A percentile compares a stretch with the other conserved stretches of the same genome.
Evolutionary conservation across 208 protist genomes (phyloP).

Genomic region (Tritrichomonas foetus): DNA sequence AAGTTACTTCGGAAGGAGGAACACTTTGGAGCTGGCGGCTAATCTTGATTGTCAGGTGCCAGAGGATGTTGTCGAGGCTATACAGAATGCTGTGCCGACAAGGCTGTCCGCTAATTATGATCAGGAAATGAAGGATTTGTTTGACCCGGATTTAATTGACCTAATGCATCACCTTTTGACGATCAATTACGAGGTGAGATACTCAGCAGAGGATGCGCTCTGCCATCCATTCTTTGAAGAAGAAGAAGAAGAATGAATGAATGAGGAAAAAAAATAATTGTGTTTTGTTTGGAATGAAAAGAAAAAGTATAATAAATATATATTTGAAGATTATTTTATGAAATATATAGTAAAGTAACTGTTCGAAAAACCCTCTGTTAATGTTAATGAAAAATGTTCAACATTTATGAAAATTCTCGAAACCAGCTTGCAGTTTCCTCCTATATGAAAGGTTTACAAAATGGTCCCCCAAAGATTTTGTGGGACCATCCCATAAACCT

Average conservation of each 20-base stretch:
- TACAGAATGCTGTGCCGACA: not conserved
- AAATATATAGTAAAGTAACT: no score
- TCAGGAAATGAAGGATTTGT: not conserved
- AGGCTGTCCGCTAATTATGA: not conserved
- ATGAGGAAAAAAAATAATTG: not conserved
- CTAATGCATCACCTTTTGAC: not conserved
- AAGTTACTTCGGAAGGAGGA: not conserved
- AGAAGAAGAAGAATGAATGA: not conserved
- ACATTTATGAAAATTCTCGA: no score
- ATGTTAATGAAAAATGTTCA: no score
- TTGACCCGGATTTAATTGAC: not conserved
- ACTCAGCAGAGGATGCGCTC: not conserved
- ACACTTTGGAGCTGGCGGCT: not conserved
- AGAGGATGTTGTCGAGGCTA: not conserved
- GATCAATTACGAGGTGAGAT: not conserved
- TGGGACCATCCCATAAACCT: no score
- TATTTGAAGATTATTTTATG: no score
- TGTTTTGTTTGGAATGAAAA: no score
- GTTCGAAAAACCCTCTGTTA: no score
- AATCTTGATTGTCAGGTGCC: not conserved
- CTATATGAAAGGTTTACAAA: no score
- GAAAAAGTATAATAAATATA: no score
- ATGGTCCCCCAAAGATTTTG: no score
- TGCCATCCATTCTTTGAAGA: not conserved
- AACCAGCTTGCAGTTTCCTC: no score